Base-by-base conservation (phyloP, 352 stramenopile species). In the Pythium scleroteichum region DNA sequence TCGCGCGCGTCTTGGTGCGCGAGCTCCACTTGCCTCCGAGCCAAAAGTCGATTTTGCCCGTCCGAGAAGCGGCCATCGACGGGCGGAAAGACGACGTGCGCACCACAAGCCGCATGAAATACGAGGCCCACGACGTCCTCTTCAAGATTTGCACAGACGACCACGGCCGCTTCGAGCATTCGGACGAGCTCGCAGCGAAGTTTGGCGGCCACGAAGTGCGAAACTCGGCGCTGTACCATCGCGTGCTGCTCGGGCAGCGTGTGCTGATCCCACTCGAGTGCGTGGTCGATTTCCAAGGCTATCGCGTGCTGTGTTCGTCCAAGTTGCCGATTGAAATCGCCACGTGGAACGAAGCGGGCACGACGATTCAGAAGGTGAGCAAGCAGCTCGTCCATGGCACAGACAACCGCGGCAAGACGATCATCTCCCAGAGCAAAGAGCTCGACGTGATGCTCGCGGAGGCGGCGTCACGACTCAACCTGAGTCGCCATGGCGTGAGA, bases 61-160 rank as follows among this genome's bases (percentile, higher is more conserved):
- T 69, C 0, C 60, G 53, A 2, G 69, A 87, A 20, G 72, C 73
- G 1, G 17, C 63, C 0, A 82, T 92, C 22, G 87, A 97, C 48
- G 87, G 89, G 2, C 72, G 90, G 1, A 76, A 79, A 33, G 83
- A 91, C 41, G 69, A 84, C 3, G 74, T 95, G 14, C 83, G 86
- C 3, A 50, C 62, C 0, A 78, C 75, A 0, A 64, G 56, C 14
- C 75, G 84, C 6, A 61, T 85, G 2, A 95, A 88, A 49, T 97
- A 87, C 50, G 88, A 96, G 57, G 82, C 75, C 0, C 85, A 95
- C 54, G 88, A 92, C 38, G 96, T 98, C 19, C 64, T 88, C 4
- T 97, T 97, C 66, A 87, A 96, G 67, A 67, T 98, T 16, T 92
- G 78, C 50, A 86, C 77, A 2, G 92, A 98, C 44, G 90, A 98